Base-by-base conservation (phyloP, 2,329 filamentous ascomycete genomes). In the Onygenales sp. region DNA sequence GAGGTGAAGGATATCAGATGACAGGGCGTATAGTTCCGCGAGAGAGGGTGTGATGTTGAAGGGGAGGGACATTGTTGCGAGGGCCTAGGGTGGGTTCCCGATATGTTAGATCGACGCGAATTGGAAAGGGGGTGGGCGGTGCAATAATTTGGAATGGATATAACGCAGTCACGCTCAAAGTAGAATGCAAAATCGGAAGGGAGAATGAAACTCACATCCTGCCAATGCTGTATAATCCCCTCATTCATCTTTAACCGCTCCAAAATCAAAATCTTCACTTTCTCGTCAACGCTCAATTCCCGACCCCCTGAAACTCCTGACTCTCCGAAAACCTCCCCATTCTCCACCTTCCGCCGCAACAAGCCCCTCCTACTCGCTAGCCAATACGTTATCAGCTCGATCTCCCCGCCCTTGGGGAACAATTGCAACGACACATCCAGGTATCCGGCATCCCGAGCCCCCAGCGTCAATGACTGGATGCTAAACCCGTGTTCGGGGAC, bases 1-100 rank as follows among this genome's bases (percentile, higher is more conserved):
- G 3, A 95, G 81, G 64, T 87, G 90, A 78, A 87, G 88, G 50
- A 98, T 94, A 69, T 98, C 93, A 67, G 96, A 92, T n/a, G 86
- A 81, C 4, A 98, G 81, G 49, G 80, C 76, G 42, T 86, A 84
- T 3, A 98, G 80, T 72, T 97, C 93, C 44, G 78, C 78, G 2
- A 96, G 67, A 0, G 90, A 91, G 7, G 82, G 73, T 0, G 88
- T 82, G 36, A 94, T 79, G 67, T 92, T 86, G 56, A 79, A 81
- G 0, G 89, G 87, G 54, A 94, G 84, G 4, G 90, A 89, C 87
- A 96, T 95, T 57, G 95, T 76, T 3, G 88, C 90, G 2, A 97
- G 78, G 44, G 92, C 93, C 86, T 93, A 56, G 49, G 52, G 52
- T 49, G 31, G 13, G 32, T 48, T 21, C 21, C 21, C 4, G 45